These are phyloP conservation scores for Speleostelium caveatum DNA, from an alignment of 78 protist species.

Conservation along the genomic window DNA sequence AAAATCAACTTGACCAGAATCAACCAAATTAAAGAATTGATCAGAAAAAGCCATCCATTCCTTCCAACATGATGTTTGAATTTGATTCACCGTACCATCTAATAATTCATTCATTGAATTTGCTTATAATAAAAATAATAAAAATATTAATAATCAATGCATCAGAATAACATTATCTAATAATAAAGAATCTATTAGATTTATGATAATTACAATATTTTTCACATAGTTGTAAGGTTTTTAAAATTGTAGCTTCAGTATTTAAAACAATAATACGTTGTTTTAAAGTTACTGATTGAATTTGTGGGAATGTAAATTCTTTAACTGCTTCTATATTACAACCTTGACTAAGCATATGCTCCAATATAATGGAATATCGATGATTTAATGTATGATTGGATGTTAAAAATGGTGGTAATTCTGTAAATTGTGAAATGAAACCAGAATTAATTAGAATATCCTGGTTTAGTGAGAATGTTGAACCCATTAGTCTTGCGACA, in stretches of 20 bases:
- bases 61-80: conserved; percentile 11
- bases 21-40: conserved; percentile 13
- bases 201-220: conserved; percentile 1
- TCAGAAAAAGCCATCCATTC: conserved; percentile 31
- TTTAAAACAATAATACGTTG: background rate
- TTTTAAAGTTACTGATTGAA: conserved; percentile 21
- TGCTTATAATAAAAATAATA: background rate
- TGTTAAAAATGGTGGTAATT: conserved; percentile 17
- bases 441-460: background rate
- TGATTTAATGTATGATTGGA: conserved; percentile 1
- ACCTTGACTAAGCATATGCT: conserved; percentile 10
- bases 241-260: conserved; percentile 19
- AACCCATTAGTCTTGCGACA: conserved; percentile 12
- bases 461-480: conserved; percentile 1
- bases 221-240: conserved; percentile 10
- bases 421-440: conserved; percentile 12
- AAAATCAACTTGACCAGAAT: background rate
- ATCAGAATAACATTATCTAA: too few species aligned
- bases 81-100: conserved; percentile 7
- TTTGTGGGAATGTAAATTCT: conserved; percentile 31
- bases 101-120: background rate
- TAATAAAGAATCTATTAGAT: too few species aligned
- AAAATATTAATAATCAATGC: too few species aligned
- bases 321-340: background rate
- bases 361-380: background rate